Evolutionary conservation across 2,329 filamentous ascomycete species (phyloP).

Genomic region (Arachnopeziza araneosa): DNA sequence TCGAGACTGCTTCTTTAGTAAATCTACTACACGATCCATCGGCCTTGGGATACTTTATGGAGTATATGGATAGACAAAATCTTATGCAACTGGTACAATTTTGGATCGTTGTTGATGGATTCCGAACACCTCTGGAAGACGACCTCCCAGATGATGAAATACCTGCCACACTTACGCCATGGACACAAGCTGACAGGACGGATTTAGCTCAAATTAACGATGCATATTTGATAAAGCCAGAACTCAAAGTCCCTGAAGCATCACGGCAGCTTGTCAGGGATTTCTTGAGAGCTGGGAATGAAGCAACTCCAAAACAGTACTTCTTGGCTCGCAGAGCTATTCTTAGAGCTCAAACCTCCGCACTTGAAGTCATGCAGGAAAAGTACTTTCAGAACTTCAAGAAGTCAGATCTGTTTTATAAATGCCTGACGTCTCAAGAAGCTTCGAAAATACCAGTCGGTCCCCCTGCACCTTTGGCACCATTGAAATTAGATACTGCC

Average conservation of each 20-base stretch:
- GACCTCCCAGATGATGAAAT: constrained; percentile 61
- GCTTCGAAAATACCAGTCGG: constrained; percentile 37
- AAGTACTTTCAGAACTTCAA: constrained; percentile 82
- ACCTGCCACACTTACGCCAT: constrained; percentile 57
- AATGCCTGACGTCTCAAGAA: constrained; percentile 88
- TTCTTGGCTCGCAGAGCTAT: constrained; percentile 76
- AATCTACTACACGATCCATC: constrained; percentile 88
- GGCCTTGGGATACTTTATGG: constrained; percentile 97
- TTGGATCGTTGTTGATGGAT: constrained; percentile 96
- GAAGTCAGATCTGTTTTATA: constrained; percentile 90
- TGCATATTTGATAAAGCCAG: constrained; percentile 75
- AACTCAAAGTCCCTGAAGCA: constrained; percentile 69
- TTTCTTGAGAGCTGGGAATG: constrained; percentile 73
- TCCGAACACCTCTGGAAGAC: constrained; percentile 89
- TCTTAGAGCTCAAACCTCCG: constrained; percentile 72
- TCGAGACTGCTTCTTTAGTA: constrained; percentile 70
- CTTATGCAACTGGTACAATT: constrained; percentile 92
- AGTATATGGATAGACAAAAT: constrained; percentile 91
- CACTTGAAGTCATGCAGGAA: constrained; percentile 78
- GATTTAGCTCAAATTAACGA: constrained; percentile 91
- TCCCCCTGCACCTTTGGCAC: constrained; percentile 19
- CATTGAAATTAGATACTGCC: constrained; percentile 34
- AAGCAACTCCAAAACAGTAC: constrained; percentile 76
- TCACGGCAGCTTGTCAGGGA: constrained; percentile 65
- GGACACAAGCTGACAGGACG: constrained; percentile 77